A percentile compares a stretch with the other conserved stretches of the same genome.
Conservation (phyloP, 129 eudicot species). For the Smallanthus sonchifolius region DNA sequence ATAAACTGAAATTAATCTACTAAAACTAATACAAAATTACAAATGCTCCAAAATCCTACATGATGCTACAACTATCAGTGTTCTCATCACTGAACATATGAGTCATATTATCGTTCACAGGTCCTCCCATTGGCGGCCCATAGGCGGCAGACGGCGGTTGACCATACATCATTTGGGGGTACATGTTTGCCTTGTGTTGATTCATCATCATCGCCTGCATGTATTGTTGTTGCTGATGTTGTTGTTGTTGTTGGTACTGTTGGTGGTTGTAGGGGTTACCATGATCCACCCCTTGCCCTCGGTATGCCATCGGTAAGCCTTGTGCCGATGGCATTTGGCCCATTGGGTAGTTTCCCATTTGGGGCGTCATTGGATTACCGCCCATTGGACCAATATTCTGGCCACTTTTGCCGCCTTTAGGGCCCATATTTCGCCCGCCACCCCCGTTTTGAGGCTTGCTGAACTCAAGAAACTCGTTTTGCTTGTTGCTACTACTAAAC, state of each 20-base stretch:
- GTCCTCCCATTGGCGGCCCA: slow-evolving; percentile 55
- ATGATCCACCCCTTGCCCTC: slow-evolving; percentile 43
- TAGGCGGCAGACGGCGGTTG: slow-evolving; percentile 41
- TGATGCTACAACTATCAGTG: slow-evolving; percentile 78
- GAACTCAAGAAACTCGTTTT: slow-evolving; percentile 39
- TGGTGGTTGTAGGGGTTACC: slow-evolving; percentile 31
- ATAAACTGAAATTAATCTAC: no score
- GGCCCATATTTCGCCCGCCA: slow-evolving; percentile 17
- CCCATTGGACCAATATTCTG: slow-evolving; percentile 31
- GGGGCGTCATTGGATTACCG: slow-evolving; percentile 33
- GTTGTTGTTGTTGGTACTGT: slow-evolving; percentile 28
- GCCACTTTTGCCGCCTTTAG: slow-evolving; percentile 35
- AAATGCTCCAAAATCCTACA: slow-evolving; percentile 34
- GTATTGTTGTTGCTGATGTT: slow-evolving; percentile 63
- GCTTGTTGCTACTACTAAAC: slow-evolving; percentile 37
- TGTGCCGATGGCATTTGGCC: slow-evolving; percentile 45
- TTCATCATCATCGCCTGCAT: slow-evolving; percentile 95
- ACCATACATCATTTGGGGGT: slow-evolving; percentile 61
- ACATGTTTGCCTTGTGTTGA: slow-evolving; percentile 56
- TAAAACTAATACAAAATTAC: not conserved
- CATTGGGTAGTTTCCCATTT: slow-evolving; percentile 39
- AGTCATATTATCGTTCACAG: slow-evolving; percentile 44
- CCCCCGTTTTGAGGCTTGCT: slow-evolving; percentile 40
- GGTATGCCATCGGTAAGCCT: slow-evolving; percentile 41
- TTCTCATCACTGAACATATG: slow-evolving; percentile 82